These are phyloP conservation scores for Saccharomycopsis sp. DNA, from an alignment of 805 yeast species.

Conservation along the genomic window DNA sequence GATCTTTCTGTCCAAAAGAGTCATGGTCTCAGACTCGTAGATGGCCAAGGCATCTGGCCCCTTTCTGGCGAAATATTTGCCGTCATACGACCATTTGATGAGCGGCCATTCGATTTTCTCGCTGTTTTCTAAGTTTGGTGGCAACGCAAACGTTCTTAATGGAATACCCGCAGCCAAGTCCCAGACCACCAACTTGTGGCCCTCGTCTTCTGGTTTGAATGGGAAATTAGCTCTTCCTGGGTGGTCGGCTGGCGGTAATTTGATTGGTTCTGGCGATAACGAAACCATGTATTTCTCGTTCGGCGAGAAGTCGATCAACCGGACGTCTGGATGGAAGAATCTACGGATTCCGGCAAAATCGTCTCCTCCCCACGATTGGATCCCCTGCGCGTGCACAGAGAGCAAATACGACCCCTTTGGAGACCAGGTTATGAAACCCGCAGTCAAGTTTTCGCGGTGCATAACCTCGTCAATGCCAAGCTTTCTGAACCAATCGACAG, in stretches of 20 bases:
- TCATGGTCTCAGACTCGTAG: constrained; percentile 74
- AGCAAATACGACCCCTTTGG: constrained; percentile 87
- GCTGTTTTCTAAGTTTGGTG: constrained; percentile 57
- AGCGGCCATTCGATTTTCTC: constrained; percentile 82
- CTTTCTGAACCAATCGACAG: constrained; percentile 80
- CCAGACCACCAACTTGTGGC: constrained; percentile 93
- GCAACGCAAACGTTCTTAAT: constrained; percentile 84
- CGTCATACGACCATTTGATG: constrained; percentile 92
- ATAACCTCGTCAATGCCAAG: constrained; percentile 68
- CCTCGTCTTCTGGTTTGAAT: constrained; percentile 80
- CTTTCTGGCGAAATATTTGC: constrained; percentile 88
- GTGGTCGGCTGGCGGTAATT: constrained; percentile 56
- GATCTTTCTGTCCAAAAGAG: constrained; percentile 78
- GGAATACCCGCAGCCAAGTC: constrained; percentile 77
- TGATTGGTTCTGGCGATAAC: constrained; percentile 78
- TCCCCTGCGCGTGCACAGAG: constrained; percentile 90
- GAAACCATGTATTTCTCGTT: constrained; percentile 86
- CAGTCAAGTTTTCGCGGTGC: constrained; percentile 81
- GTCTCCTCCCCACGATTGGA: constrained; percentile 93
- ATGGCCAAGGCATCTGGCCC: constrained; percentile 90
- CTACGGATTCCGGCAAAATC: constrained; percentile 66
- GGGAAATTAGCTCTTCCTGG: constrained; percentile 68
- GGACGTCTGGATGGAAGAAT: constrained; percentile 83
- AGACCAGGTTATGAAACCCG: constrained; percentile 81
- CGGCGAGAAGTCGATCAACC: constrained; percentile 88